Conservation (phyloP, 192 early-diverging fungal species). For the Podila verticillata region DNA sequence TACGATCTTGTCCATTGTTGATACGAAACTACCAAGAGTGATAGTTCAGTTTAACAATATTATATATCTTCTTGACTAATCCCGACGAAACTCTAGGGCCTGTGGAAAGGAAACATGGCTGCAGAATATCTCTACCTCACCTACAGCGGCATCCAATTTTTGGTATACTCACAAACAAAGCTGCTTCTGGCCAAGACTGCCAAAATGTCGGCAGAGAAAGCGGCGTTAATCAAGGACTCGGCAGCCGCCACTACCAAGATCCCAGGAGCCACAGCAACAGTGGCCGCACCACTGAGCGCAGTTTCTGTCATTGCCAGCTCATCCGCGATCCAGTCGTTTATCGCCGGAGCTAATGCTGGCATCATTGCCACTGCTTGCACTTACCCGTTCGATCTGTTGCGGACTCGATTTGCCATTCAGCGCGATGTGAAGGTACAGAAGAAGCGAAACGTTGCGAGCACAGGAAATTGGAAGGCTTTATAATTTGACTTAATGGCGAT, state of each 20-base stretch:
- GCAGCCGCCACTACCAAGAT: background rate
- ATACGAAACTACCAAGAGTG: background rate
- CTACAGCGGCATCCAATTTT: slow-evolving; percentile 91
- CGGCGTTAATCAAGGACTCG: background rate
- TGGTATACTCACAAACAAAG: slow-evolving; percentile 72
- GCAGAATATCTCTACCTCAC: slow-evolving; percentile 93
- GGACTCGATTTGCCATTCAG: slow-evolving; percentile 94
- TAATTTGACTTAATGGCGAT: too few species aligned
- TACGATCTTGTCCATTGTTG: background rate
- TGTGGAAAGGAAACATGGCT: slow-evolving; percentile 95
- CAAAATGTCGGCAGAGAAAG: slow-evolving; percentile 6
- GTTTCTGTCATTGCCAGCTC: slow-evolving; percentile 33
- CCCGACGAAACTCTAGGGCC: slow-evolving; percentile 53
- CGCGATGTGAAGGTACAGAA: slow-evolving; percentile 58
- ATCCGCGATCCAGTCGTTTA: slow-evolving; percentile 62
- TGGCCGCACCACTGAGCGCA: slow-evolving; percentile 1
- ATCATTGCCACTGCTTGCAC: slow-evolving; percentile 80
- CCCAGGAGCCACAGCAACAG: background rate
- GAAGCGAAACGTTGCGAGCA: too few species aligned
- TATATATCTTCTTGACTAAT: too few species aligned
- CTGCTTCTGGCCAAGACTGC: slow-evolving; percentile 38
- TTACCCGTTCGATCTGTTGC: slow-evolving; percentile 95
- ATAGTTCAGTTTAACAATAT: background rate
- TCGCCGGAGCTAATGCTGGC: slow-evolving; percentile 82
- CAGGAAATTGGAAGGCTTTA: too few species aligned